A percentile compares a stretch with the other conserved stretches of the same genome.
These are phyloP conservation scores for Eimeria maxima DNA, from an alignment of 169 alveolate genomes.

Conservation along the genomic window DNA sequence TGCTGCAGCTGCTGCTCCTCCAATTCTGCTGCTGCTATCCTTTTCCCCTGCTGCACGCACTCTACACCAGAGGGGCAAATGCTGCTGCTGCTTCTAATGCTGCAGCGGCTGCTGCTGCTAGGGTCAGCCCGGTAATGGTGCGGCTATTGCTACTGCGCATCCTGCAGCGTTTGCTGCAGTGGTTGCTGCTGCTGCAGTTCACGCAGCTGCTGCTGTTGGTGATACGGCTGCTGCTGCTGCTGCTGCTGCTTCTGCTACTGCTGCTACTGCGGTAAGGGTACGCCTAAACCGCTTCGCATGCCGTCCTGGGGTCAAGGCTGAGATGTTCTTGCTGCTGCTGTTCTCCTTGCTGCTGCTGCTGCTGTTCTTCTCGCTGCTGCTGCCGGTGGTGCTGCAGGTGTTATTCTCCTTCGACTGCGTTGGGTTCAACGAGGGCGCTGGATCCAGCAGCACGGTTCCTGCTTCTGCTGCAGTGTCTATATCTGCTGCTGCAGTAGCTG, in stretches of 20 bases:
- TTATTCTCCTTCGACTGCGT: background rate
- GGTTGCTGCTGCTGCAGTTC: background rate
- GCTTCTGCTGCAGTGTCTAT: background rate
- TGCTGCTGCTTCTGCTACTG: too few relatives aligned
- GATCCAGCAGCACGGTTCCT: background rate
- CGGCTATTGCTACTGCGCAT: background rate
- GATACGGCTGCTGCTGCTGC: too few relatives aligned
- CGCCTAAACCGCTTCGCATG: slow-evolving; percentile 4
- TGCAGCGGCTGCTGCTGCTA: background rate
- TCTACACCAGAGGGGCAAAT: too few relatives aligned
- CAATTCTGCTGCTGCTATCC: background rate
- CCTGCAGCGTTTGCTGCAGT: background rate
- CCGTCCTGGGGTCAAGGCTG: background rate
- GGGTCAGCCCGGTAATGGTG: background rate
- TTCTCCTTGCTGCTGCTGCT: background rate
- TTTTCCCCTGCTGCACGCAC: too few relatives aligned
- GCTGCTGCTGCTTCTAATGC: background rate
- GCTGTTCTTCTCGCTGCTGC: background rate
- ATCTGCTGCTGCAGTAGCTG: background rate
- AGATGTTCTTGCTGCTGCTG: background rate
- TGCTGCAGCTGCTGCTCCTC: background rate
- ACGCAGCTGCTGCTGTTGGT: background rate
- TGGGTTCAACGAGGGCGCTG: background rate
- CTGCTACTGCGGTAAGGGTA: background rate
- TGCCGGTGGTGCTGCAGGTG: background rate